Base-by-base conservation (phyloP, 1,284 basidiomycete species). In the Malassezia yamatoensis region DNA sequence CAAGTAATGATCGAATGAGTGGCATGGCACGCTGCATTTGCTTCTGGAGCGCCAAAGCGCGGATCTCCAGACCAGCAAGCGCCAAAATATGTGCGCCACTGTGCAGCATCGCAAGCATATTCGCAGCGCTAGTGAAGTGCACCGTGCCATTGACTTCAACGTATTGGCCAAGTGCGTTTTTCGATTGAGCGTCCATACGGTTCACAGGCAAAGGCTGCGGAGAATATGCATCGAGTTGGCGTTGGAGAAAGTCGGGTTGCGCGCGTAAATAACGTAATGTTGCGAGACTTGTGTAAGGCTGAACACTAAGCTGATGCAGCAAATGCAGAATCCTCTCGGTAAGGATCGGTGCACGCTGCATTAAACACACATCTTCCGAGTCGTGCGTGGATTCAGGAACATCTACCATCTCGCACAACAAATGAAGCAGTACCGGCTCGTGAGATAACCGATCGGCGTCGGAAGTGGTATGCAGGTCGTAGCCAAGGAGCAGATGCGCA, bases 211-310 rank as follows among this genome's bases (percentile, higher is more conserved):
- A 79, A 29, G 24, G 24, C 24, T 29, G 24, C 24, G 24, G 24
- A 29, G 24, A 29, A 29, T 29, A 29, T 18, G 79, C 81, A 3
- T 83, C 81, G 18, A 96, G 80, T 73, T 96, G 90, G 7, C 85
- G 81, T 1, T 83, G 83, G 64, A 93, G 89, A 78, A 91, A 96
- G 67, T 90, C 85, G 74, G 91, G 87, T 20, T 85, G 81, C 3
- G 86, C 88, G 39, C 90, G 84, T 40, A 96, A 80, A 72, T 94
- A 96, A 0, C 89, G 83, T 77, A 89, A 85, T 11, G 85, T 85
- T 37, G 86, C 82, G 24, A 85, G 83, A 6, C 86, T 88, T 0
- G 91, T 94, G 45, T 83, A 80, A 1, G 86, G 81, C 72, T 94
- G 88, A 7, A 84, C 80, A 76, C 88, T 94, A 0, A 98, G 81